phyloP scores from a whole-genome alignment of 2,329 filamentous ascomycete species.

The Fusarium mundagurra region DNA sequence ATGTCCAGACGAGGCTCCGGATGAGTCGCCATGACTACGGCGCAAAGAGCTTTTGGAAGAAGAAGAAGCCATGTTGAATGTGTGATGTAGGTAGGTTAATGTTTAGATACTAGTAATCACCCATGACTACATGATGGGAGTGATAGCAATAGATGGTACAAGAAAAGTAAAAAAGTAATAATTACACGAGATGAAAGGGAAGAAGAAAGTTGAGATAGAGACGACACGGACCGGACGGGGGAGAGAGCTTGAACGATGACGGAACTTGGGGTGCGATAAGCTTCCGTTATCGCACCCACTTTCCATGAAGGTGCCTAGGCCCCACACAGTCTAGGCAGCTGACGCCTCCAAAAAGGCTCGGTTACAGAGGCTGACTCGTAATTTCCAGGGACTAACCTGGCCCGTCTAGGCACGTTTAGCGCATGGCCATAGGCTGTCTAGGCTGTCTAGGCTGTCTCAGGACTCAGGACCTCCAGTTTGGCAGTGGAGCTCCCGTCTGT shows the following conservation, averaged over 20 bases:
- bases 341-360: constrained; percentile 15
- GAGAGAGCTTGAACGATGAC: constrained; percentile 37
- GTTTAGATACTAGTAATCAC: constrained; percentile 3
- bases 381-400: constrained; percentile 12
- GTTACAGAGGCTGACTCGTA: constrained; percentile 22
- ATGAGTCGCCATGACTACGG: constrained; percentile 49
- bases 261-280: constrained; percentile 31
- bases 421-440: background rate
- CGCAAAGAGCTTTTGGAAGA: constrained; percentile 47
- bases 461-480: background rate
- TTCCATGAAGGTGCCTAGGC: background rate
- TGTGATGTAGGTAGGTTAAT: background rate
- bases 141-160: background rate
- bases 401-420: constrained; percentile 2
- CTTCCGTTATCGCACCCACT: constrained; percentile 34
- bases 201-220: constrained; percentile 7
- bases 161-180: background rate
- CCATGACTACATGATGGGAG: constrained; percentile 40
- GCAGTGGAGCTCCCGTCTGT: background rate
- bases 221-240: background rate
- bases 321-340: constrained; percentile 26
- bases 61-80: constrained; percentile 49
- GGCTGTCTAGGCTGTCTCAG: too few species aligned
- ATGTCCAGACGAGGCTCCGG: constrained; percentile 47
- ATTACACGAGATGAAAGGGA: constrained; percentile 7